Base-by-base conservation (phyloP, 2,329 filamentous ascomycete species). In the Alternaria dauci region DNA sequence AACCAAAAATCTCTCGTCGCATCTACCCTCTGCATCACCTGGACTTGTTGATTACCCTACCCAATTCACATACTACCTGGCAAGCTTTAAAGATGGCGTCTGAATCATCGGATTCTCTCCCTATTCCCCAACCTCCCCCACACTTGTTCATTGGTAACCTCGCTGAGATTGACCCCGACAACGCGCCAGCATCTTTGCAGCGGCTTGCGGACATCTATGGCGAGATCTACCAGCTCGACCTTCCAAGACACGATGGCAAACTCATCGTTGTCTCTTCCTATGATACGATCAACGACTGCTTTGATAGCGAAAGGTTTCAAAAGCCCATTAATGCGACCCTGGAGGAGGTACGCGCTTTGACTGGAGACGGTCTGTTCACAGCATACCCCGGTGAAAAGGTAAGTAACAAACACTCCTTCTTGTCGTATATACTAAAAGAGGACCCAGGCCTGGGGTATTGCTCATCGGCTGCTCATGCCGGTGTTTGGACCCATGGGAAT, bases 401-500 rank as follows among this genome's bases (percentile, higher is more conserved):
- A 28, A 12, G 52, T 9, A 8, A 25, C 9, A 1, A 32, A 32
- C 16, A 3, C 2, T 23, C 8, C 1, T 5, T n/a, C 1, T 51
- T 11, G 46, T 43, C 2, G 16, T 11, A 8, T 8, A 43, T 14
- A 14, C 26, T 48, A n/a, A 50, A n/a, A 41, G 11, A 12, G 7
- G 16, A 4, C 5, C 16, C 23, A 59, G 57, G 57, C 30, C 6
- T 59, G 57, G 57, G 57, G 52, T 3, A 44, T 59, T 3, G 57
- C 57, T 1, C 57, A 59, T 26, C 46, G 57, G 18, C 34, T 59
- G 18, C 39, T 59, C 12, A 56, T 59, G 57, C 57, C 57, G 0
- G 57, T 59, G 2, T 59, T 59, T 20, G 57, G 57, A n/a, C 57
- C 57, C 18, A 56, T 59, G 57, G 52, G 57, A 4, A 59, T 59